phyloP scores from a whole-genome alignment of 768 basidiomycete species.

The Macrocybe gigantea region DNA sequence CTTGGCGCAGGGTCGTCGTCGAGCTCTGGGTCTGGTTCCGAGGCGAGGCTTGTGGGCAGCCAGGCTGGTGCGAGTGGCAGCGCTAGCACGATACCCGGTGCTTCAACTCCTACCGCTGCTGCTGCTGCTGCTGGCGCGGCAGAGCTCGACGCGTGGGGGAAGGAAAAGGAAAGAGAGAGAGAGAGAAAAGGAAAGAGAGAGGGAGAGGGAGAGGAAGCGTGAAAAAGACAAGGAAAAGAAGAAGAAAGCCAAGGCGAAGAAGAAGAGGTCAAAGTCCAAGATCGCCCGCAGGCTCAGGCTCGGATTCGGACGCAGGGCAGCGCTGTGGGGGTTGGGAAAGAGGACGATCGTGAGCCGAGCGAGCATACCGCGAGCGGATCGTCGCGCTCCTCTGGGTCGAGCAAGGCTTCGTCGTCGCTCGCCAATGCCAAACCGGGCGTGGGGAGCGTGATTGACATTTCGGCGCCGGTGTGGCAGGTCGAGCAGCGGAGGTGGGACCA shows the following conservation, averaged over 20 bases:
- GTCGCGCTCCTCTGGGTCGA: neutral
- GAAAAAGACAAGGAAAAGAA: neutral
- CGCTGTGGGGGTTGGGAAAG: no score
- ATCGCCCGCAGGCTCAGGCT: neutral
- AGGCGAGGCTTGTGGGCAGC: no score
- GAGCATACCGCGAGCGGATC: neutral
- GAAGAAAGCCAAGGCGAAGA: neutral
- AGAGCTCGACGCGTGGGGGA: neutral
- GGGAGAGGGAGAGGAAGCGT: neutral
- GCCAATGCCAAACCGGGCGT: neutral
- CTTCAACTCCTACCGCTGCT: neutral
- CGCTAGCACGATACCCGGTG: no score
- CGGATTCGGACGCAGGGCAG: no score
- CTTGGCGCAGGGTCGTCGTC: constrained; percentile 6
- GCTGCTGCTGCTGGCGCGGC: neutral
- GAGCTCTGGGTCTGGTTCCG: constrained; percentile 1
- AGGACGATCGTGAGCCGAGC: no score
- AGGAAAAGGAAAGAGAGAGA: neutral
- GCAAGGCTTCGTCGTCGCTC: neutral
- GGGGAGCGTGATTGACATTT: constrained; percentile 13
- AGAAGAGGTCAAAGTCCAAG: neutral
- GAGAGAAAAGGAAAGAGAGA: neutral
- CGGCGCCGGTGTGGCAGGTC: constrained; percentile 1
- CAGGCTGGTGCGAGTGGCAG: no score
- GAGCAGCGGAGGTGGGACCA: neutral